Evolutionary conservation across 202 grass and related monocot genomes (phyloP).

Genomic region (Cymbopogon flexuosus): DNA sequence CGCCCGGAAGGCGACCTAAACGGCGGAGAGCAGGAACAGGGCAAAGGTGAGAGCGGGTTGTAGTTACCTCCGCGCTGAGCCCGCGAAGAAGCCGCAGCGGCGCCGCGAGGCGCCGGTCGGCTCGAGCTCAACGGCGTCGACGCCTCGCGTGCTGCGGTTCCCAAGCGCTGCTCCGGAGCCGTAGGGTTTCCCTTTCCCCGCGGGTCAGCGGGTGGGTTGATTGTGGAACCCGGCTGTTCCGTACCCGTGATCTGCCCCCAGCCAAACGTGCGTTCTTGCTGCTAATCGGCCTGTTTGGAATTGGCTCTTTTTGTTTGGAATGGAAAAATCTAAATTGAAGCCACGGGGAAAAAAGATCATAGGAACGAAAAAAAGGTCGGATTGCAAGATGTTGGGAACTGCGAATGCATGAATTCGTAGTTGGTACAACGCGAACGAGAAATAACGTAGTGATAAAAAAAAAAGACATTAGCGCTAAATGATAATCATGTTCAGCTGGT

Average conservation of each 20-base stretch:
- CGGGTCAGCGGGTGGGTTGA: not conserved
- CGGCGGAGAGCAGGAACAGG: not conserved
- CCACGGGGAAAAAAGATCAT: too few relatives aligned
- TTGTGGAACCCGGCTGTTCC: not conserved
- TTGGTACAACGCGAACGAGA: too few relatives aligned
- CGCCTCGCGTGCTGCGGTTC: not conserved
- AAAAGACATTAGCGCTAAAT: too few relatives aligned
- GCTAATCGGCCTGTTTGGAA: not conserved
- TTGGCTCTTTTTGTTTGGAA: not conserved
- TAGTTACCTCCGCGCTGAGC: too few relatives aligned
- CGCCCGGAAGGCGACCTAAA: constrained; percentile 10
- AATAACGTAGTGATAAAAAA: too few relatives aligned
- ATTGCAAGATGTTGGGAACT: too few relatives aligned
- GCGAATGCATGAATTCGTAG: too few relatives aligned
- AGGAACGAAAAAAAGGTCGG: too few relatives aligned
- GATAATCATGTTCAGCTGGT: too few relatives aligned
- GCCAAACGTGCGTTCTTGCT: not conserved
- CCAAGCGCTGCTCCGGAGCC: not conserved
- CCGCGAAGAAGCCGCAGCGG: not conserved
- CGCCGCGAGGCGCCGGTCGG: not conserved
- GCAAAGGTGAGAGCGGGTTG: too few relatives aligned
- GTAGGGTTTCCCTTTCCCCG: not conserved
- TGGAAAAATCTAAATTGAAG: not conserved
- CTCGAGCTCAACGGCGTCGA: constrained; percentile 2
- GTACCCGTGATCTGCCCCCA: not conserved